Evolutionary conservation across 169 alveolate species (phyloP), one percentile per base, ranked within the genome.

Genomic region (Babesia bigemina): DNA sequence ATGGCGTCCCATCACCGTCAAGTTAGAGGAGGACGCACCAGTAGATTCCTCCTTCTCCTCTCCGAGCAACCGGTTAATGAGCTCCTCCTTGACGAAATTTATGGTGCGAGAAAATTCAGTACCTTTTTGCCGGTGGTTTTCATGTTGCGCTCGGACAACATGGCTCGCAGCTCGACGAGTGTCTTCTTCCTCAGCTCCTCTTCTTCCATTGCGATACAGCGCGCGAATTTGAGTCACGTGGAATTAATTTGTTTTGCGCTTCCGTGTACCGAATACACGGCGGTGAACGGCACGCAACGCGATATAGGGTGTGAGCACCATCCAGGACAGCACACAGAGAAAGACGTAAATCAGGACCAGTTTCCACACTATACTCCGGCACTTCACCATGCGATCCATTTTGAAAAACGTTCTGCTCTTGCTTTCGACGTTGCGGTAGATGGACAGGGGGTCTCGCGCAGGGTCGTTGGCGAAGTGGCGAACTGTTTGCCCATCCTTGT

Each of bases 41-140:
- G 53, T 28, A 0, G 22, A 50, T n/a, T 21, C 22, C n/a, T 4
- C 55, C n/a, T 42, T 53, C 14, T 28, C 29, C 1, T 36, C 11
- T 11, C 61, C 29, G 8, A 65, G 59, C 48, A 67, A 49, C 36
- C 76, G 76, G 13, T 52, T 13, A 10, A 67, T 21, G n/a, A 67
- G 39, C 10, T 67, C 76, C 14, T 67, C 65, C 76, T 67, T 22
- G 4, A 33, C 13, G 14, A 61, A 39, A 36, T n/a, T 22, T 39
- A 10, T 14, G 4, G n/a, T 16, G 33, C 21, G 12, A 24, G n/a
- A 0, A 44, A 17, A 13, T 16, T 33, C 17, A 21, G 19, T 61
- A 81, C 88, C 77, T 75, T 71, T 42, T 70, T 81, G 42, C 88
- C 88, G n/a, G 69, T 61, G 55, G 88, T 81, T 49, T 71, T 70